Conservation (phyloP, 495 filamentous ascomycete species). For the Oleoguttula mirabilis region DNA sequence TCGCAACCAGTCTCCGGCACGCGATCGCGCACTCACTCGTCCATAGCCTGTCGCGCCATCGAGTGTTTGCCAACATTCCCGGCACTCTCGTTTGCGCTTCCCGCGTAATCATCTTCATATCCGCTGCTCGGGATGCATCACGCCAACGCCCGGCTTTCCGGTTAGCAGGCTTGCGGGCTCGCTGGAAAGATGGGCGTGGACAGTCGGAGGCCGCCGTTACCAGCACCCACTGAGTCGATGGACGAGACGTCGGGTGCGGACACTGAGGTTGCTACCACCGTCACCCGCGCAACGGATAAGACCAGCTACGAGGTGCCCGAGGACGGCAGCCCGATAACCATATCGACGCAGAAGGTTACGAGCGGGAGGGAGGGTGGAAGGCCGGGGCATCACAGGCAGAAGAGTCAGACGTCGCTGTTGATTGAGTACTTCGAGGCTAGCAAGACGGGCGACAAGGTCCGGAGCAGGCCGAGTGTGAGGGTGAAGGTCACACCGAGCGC, state of each 20-base stretch:
- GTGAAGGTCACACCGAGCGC: constrained; percentile 84
- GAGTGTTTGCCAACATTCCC: no score
- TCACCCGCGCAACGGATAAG: constrained; percentile 67
- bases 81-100: no score
- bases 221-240: constrained; percentile 26
- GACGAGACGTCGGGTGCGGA: constrained; percentile 21
- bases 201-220: constrained; percentile 27
- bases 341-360: constrained; percentile 49
- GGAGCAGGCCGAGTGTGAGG: constrained; percentile 76
- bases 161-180: not conserved
- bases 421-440: constrained; percentile 97
- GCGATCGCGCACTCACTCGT: no score
- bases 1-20: no score
- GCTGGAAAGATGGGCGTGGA: constrained; percentile 26
- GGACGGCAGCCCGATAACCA: constrained; percentile 87
- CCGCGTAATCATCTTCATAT: no score
- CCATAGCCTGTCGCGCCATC: no score
- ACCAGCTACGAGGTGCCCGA: constrained; percentile 85
- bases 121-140: no score
- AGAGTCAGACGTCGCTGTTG: constrained; percentile 81
- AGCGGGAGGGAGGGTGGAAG: constrained; percentile 40
- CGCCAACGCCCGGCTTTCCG: not conserved
- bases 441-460: constrained; percentile 44
- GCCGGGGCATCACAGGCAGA: constrained; percentile 14
- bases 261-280: constrained; percentile 61